Conservation (phyloP, 495 filamentous ascomycete species). For the Viridothelium virens region DNA sequence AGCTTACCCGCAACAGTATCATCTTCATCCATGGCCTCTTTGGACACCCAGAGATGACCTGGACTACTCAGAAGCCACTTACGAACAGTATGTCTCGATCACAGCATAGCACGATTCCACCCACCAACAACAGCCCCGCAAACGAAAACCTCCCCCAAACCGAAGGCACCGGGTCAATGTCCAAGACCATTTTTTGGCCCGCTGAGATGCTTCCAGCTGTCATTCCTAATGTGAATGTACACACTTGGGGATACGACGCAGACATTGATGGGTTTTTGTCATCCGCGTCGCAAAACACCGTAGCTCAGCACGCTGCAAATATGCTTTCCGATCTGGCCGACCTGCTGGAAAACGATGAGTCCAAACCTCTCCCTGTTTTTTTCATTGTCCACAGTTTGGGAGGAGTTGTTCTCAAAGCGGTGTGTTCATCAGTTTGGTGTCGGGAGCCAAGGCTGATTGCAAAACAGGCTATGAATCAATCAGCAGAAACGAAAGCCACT, state of each 20-base stretch:
- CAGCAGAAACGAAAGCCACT: constrained; percentile 18
- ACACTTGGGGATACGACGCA: constrained; percentile 10
- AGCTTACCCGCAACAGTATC: constrained; percentile 12
- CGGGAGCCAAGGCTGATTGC: background rate
- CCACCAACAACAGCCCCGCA: background rate
- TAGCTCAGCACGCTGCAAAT: constrained; percentile 11
- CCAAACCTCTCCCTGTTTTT: background rate
- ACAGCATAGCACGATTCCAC: background rate
- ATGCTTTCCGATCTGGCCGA: constrained; percentile 13
- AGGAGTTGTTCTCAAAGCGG: background rate
- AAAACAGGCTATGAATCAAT: constrained; percentile 23
- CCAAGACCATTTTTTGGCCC: background rate
- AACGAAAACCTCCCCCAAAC: background rate
- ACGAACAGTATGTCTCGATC: background rate
- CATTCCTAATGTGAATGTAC: background rate
- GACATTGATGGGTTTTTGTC: constrained; percentile 6
- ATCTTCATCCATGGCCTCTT: constrained; percentile 12
- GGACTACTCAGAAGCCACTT: background rate
- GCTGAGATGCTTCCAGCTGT: background rate
- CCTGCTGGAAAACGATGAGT: background rate
- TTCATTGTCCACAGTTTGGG: background rate
- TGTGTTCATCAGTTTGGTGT: constrained; percentile 1
- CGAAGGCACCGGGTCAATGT: background rate
- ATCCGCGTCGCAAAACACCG: constrained; percentile 13
- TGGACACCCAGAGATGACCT: constrained; percentile 7